phyloP scores from a whole-genome alignment of 2,329 filamentous ascomycete genomes.

The Penicillium corylophilum region DNA sequence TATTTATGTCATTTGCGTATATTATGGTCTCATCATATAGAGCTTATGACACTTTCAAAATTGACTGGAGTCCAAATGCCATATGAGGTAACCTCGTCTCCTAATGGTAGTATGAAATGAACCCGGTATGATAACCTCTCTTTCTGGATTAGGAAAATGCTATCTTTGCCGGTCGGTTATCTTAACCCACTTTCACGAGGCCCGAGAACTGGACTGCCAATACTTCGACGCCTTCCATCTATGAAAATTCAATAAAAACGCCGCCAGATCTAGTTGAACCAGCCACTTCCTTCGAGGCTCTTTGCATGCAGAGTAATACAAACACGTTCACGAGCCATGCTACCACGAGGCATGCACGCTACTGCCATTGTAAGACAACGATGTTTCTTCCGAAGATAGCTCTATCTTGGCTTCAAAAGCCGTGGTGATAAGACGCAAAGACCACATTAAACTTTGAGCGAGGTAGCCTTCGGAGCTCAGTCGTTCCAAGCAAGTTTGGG shows the following conservation, averaged over 20 bases:
- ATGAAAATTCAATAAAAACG: not conserved
- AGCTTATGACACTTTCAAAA: not conserved
- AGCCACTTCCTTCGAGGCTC: not conserved
- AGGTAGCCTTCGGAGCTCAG: not conserved
- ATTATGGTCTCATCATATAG: not conserved
- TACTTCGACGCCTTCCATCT: not conserved
- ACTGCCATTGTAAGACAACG: not conserved
- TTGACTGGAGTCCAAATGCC: not conserved
- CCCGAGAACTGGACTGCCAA: not conserved
- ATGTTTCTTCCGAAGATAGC: not conserved
- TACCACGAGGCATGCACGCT: not conserved
- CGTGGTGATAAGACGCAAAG: not conserved
- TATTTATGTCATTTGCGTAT: too few species aligned
- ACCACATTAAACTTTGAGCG: not conserved
- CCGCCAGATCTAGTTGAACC: not conserved
- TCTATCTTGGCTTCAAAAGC: not conserved
- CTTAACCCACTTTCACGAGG: not conserved
- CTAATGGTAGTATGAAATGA: not conserved
- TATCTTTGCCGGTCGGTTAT: not conserved
- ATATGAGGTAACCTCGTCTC: not conserved
- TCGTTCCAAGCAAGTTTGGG: not conserved
- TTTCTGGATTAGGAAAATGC: not conserved
- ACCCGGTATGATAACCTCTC: not conserved
- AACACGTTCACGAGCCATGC: not conserved
- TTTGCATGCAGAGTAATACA: not conserved